Base-by-base conservation (phyloP, 2,329 filamentous ascomycete genomes). In the Monosporascus ibericus region DNA sequence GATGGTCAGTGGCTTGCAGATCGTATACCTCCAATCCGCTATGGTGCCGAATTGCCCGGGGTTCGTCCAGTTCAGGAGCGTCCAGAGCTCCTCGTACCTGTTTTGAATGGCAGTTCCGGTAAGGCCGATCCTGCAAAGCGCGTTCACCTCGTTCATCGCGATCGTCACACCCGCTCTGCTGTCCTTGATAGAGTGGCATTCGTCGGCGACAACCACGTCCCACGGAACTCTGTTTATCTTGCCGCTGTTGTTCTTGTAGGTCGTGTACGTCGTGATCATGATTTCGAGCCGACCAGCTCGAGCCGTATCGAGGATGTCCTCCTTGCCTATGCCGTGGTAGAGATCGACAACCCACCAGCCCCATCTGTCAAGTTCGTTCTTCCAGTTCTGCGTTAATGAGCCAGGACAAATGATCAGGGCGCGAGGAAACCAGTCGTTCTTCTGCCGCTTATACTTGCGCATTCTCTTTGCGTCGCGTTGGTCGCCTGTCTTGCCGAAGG, bases 41-140 rank as follows among this genome's bases (percentile, higher is more conserved):
- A 88, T 63, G 0, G 76, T 76, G 17, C 81, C 81, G 51, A 85
- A 80, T 47, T 78, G 72, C 0, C 91, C 92, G 0, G 94, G 94
- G 60, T 95, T 94, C 0, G 91, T 92, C 94, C 94, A 99, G 66
- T 99, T 95, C 3, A 99, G 75, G 0, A 99, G 76, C 0, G 91
- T 95, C 92, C 92, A 99, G 1, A 99, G 78, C 68, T 99, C 94
- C 65, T 96, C 90, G 67, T 99, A 99, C 59, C 90, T 94, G 69
- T 99, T 99, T 66, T 99, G 94, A 44, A 99, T 96, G 0, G 92
- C 92, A 0, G 94, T 99, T 2, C 94, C 94, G 0, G 92, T 97
- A 8, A 99, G 76, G 0, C 94, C 94, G 55, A 99, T 92, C 36
- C 94, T 83, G 65, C 94, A 97, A 2, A 97, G 79, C 0, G 92